Evolutionary conservation across 495 filamentous ascomycete genomes (phyloP).

Genomic region (Astrothelium macrocarpum): DNA sequence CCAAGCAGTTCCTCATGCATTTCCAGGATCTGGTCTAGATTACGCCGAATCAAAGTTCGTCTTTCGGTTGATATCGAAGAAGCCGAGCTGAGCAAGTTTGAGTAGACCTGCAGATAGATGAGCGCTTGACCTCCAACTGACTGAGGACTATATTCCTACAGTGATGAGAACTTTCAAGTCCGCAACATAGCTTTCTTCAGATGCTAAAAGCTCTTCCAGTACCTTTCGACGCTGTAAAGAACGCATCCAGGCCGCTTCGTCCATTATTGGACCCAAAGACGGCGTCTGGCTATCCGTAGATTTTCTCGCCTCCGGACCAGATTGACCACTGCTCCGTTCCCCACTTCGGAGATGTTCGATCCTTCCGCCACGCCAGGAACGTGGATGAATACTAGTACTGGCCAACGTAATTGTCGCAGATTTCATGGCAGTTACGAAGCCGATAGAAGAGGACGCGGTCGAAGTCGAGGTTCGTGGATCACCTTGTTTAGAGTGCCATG

Average conservation of each 20-base stretch:
- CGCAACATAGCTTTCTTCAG: constrained; percentile 80
- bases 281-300: constrained; percentile 60
- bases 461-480: constrained; percentile 41
- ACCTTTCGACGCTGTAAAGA: constrained; percentile 65
- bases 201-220: constrained; percentile 71
- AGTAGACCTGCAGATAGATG: constrained; percentile 47
- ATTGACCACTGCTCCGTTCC: constrained; percentile 53
- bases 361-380: constrained; percentile 48
- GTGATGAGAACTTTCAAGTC: constrained; percentile 79
- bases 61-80: constrained; percentile 46
- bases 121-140: background rate
- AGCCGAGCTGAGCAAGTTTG: constrained; percentile 53
- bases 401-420: constrained; percentile 65
- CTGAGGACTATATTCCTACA: constrained; percentile 38
- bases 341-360: constrained; percentile 45
- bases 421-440: constrained; percentile 63
- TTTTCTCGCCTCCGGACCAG: constrained; percentile 45
- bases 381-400: constrained; percentile 53
- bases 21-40: constrained; percentile 58
- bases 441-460: constrained; percentile 62
- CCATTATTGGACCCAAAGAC: constrained; percentile 45
- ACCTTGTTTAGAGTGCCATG: constrained; percentile 20
- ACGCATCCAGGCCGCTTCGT: constrained; percentile 61
- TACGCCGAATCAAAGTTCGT: constrained; percentile 53
- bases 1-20: constrained; percentile 61